Evolutionary conservation across 2,329 filamentous ascomycete genomes (phyloP), one percentile per base, ranked within the genome.

Genomic region (Aureobasidium sp.): DNA sequence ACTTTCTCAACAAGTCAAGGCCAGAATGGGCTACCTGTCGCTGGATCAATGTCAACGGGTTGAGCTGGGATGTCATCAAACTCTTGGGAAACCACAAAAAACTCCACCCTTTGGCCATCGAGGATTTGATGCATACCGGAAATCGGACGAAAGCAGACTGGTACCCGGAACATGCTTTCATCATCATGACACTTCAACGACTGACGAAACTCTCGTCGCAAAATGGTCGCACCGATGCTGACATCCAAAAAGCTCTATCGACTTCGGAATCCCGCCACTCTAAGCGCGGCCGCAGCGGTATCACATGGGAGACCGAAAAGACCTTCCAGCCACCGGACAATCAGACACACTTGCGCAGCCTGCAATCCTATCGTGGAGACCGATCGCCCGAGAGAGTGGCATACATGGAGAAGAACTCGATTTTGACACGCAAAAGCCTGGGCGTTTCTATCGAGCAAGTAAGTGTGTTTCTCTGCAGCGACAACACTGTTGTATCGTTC

Each of bases 1-100:
- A 79, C 0, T 95, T 94, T 62, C 71, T 96, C 57, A 74, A 80
- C n/a, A 70, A 78, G 31, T 83, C 85, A 2, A 82, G 84, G 67
- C 83, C 85, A 35, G 74, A 78, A 0, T 95, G 89, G 89, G 86
- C 85, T 17, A 82, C 83, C 62, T 94, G 89, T 68, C 83, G 93
- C 23, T 96, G 92, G 92, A 92, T 96, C 74, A 96, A 93, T 67
- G 85, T 96, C 68, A 96, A 96, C 70, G 90, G 92, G 0, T 74
- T 96, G 21, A 93, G 89, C 67, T 95, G 89, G 87, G 90, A 96
- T 72, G 90, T 96, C 2, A 93, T 96, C 61, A 83, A 89, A 66
- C 79, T 84, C 0, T 75, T 96, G 37, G 90, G 89, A 23, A 85
- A 84, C 64, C 77, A 89, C 68, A 94, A 95, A 69, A 80, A 81